Conservation (phyloP, 2,329 filamentous ascomycete genomes). For the Elsinoe perseae region DNA sequence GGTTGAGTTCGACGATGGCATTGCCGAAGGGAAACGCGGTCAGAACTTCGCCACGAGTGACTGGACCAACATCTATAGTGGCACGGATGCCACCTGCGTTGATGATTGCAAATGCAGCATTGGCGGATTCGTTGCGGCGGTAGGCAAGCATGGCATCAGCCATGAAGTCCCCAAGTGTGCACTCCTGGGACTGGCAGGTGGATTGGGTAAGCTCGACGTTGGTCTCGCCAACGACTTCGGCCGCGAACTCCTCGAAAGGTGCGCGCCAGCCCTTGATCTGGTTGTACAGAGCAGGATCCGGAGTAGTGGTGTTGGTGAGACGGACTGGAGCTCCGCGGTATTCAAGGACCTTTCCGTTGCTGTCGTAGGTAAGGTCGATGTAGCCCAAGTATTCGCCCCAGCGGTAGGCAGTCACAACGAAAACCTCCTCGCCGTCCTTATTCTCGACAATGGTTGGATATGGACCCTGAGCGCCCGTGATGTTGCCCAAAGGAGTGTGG, state of each 20-base stretch:
- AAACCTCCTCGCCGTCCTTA: slow-evolving; percentile 57
- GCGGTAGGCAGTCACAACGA: slow-evolving; percentile 59
- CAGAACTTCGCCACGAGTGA: slow-evolving; percentile 57
- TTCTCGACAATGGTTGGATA: slow-evolving; percentile 59
- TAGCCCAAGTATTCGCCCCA: slow-evolving; percentile 63
- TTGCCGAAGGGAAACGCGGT: slow-evolving; percentile 61
- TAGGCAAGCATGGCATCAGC: slow-evolving; percentile 54
- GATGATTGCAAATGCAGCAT: slow-evolving; percentile 51
- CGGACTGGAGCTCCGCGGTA: slow-evolving; percentile 59
- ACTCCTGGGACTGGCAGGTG: slow-evolving; percentile 52
- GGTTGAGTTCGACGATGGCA: slow-evolving; percentile 51
- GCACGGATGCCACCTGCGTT: slow-evolving; percentile 59
- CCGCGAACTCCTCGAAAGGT: slow-evolving; percentile 54
- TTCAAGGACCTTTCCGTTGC: slow-evolving; percentile 51
- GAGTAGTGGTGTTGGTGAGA: slow-evolving; percentile 52
- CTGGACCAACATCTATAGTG: slow-evolving; percentile 52
- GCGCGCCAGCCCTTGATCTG: slow-evolving; percentile 52
- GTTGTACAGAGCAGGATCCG: slow-evolving; percentile 50
- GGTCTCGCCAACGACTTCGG: slow-evolving; percentile 49
- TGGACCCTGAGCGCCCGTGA: slow-evolving; percentile 49
- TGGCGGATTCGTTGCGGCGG: slow-evolving; percentile 42
- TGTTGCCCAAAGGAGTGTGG: slow-evolving; percentile 51
- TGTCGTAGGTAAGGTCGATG: slow-evolving; percentile 58
- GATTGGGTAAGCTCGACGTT: slow-evolving; percentile 52
- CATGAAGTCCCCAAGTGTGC: slow-evolving; percentile 38